phyloP scores from a whole-genome alignment of 306 rosid genomes.

The Lupinus albus region DNA sequence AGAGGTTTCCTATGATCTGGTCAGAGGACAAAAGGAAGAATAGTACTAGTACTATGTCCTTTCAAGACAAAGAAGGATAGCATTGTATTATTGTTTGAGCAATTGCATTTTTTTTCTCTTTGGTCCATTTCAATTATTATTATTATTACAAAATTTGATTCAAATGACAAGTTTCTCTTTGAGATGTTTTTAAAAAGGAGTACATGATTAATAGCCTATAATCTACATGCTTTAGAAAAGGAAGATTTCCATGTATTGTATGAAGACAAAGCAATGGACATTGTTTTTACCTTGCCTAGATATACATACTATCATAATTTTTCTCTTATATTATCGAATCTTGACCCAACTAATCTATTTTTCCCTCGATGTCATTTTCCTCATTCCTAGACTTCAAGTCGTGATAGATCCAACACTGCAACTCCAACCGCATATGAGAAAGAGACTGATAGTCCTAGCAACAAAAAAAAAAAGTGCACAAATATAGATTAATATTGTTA shows the following conservation, averaged over 20 bases:
- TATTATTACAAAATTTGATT: constrained; percentile 12
- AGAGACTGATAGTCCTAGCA: no score
- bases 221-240: constrained; percentile 1
- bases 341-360: constrained; percentile 1
- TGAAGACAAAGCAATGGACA: constrained; percentile 18
- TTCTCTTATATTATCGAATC: constrained; percentile 8
- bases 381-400: no score
- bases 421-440: no score
- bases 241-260: neutral
- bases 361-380: neutral
- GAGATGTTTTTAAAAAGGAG: constrained; percentile 4
- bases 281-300: neutral
- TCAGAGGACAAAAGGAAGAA: constrained; percentile 41
- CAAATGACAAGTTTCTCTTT: constrained; percentile 27
- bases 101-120: neutral
- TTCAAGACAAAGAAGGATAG: constrained; percentile 16
- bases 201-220: neutral
- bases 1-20: constrained; percentile 61
- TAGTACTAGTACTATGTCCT: neutral
- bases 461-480: no score
- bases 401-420: no score
- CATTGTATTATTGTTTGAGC: constrained; percentile 20
- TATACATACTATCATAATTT: constrained; percentile 8
- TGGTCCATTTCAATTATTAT: constrained; percentile 6
- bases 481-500: no score